Evolutionary conservation across 139 green algal genomes (phyloP).

Genomic region (Chlamydomonas sp.): DNA sequence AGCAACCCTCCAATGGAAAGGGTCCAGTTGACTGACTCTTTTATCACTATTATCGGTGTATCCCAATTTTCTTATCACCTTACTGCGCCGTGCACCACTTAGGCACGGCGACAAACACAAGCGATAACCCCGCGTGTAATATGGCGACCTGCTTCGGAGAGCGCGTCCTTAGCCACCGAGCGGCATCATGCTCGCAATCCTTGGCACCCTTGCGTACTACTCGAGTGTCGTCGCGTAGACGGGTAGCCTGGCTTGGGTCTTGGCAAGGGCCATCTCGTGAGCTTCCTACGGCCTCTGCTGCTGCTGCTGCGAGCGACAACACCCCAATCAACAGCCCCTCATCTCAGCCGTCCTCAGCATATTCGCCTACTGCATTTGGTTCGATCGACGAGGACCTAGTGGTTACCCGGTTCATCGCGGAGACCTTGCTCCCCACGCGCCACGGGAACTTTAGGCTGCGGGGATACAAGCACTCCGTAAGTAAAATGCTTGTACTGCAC

Average conservation of each 20-base stretch:
- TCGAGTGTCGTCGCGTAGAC: no score
- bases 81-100: no score
- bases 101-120: no score
- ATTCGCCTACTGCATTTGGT: neutral
- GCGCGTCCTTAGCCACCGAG: constrained; percentile 12
- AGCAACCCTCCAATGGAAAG: no score
- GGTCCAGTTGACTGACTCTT: no score
- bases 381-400: constrained; percentile 41
- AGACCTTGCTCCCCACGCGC: constrained; percentile 91
- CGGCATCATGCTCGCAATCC: constrained; percentile 22
- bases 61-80: no score
- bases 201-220: neutral
- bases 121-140: no score
- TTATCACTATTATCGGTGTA: no score
- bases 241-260: no score
- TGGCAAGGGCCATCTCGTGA: neutral
- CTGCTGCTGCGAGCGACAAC: neutral
- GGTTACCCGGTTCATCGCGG: constrained; percentile 87
- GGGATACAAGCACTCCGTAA: constrained; percentile 91
- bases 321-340: neutral
- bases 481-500: neutral
- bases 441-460: constrained; percentile 87
- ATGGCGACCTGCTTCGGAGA: constrained; percentile 12
- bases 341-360: neutral
- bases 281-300: neutral